Conservation (phyloP, 179 eudicot genomes). For the Amaranthus tricolor region DNA sequence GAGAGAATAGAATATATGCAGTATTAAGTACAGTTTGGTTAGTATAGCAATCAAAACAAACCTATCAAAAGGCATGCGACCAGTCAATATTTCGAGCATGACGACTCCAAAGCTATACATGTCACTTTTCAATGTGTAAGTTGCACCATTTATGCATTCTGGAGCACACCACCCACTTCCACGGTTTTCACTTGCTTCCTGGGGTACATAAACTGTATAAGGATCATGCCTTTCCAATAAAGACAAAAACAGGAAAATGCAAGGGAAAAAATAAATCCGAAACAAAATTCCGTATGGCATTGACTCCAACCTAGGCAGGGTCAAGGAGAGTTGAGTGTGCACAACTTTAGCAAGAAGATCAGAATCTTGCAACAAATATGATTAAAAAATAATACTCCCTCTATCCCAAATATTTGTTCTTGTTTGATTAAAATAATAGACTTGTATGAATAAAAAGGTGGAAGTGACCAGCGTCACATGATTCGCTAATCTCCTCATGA, state of each 20-base stretch:
- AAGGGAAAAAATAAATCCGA: not conserved
- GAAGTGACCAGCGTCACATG: no score
- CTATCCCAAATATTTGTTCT: no score
- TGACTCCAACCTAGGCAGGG: no score
- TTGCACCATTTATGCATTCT: slow-evolving; percentile 65
- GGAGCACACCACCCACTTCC: slow-evolving; percentile 67
- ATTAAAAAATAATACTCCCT: no score
- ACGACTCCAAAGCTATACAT: slow-evolving; percentile 45
- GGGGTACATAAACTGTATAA: not conserved
- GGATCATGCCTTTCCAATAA: not conserved
- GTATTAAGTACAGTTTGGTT: not conserved
- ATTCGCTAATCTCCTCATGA: no score
- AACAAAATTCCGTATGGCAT: no score
- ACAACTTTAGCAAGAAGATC: no score
- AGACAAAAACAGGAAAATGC: not conserved
- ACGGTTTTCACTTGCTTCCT: slow-evolving; percentile 37
- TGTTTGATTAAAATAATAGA: no score
- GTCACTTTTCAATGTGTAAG: slow-evolving; percentile 37
- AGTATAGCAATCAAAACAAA: slow-evolving; percentile 7
- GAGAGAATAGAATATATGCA: not conserved
- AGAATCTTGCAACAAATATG: no score
- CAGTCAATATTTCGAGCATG: slow-evolving; percentile 46
- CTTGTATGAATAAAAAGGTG: no score
- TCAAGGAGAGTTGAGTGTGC: no score
- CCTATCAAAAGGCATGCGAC: slow-evolving; percentile 51